A percentile compares a stretch with the other conserved stretches of the same genome.
These are phyloP conservation scores for Huntiella bhutanensis DNA, from an alignment of 2,329 filamentous ascomycete genomes.

Conservation along the genomic window DNA sequence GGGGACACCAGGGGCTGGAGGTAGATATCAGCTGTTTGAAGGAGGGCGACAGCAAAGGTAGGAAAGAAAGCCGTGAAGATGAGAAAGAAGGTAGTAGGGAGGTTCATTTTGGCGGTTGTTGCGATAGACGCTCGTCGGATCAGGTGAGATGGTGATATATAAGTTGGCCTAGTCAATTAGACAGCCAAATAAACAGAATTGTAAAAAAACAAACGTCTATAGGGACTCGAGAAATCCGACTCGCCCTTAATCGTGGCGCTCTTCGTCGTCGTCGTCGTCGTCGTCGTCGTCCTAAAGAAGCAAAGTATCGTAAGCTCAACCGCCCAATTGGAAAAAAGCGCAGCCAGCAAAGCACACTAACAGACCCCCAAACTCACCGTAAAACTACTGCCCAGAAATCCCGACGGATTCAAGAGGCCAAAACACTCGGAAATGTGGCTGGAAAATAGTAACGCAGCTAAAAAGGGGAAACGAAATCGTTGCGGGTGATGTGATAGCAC, in stretches of 20 bases:
- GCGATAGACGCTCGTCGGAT: neutral
- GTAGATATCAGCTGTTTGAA: constrained; percentile 32
- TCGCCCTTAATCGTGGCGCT: too few relatives aligned
- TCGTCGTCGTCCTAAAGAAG: neutral
- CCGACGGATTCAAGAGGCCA: neutral
- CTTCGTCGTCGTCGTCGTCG: neutral
- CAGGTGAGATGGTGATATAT: neutral
- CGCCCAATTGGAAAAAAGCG: neutral
- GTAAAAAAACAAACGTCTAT: neutral
- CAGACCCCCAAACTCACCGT: too few relatives aligned
- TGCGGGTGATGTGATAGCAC: neutral
- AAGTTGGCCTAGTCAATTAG: neutral
- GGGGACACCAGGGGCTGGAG: constrained; percentile 28
- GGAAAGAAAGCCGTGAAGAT: constrained; percentile 13
- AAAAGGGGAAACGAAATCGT: neutral
- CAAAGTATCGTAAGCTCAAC: neutral
- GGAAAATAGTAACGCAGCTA: neutral
- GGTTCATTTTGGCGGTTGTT: neutral
- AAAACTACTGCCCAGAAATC: too few relatives aligned
- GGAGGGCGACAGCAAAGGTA: constrained; percentile 21
- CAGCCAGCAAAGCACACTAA: too few relatives aligned
- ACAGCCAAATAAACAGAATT: neutral
- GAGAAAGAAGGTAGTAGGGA: neutral
- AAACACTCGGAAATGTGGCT: neutral
- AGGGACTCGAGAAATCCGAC: too few relatives aligned